Evolutionary conservation across 345 rosid genomes (phyloP).

Genomic region (Eucalyptus cladocalyx): DNA sequence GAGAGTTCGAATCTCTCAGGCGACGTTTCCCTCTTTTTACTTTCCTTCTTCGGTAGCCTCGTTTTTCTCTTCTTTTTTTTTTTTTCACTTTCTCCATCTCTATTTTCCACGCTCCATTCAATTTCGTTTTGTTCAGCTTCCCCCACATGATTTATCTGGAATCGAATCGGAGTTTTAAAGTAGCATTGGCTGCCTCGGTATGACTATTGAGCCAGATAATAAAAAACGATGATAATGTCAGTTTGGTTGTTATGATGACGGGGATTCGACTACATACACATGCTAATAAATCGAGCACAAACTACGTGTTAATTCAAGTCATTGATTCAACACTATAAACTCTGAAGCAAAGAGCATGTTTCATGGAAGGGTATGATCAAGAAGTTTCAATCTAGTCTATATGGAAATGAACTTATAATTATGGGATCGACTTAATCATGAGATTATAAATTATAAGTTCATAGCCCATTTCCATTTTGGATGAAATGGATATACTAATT

Average conservation of each 20-base stretch:
- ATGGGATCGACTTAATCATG: fast-evolving
- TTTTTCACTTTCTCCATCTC: neutral
- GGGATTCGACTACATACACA: neutral
- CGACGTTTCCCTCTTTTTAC: slow-evolving; percentile 5
- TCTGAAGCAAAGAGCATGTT: neutral
- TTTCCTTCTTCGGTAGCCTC: neutral
- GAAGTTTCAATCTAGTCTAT: fast-evolving
- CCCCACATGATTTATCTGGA: neutral
- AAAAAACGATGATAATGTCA: neutral
- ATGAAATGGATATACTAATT: too few relatives aligned
- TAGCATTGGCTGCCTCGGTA: neutral
- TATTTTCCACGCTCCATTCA: neutral
- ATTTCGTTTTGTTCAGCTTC: neutral
- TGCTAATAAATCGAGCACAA: neutral
- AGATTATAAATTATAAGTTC: too few relatives aligned
- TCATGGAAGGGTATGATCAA: neutral
- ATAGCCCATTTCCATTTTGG: neutral
- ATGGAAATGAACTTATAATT: neutral
- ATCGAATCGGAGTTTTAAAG: neutral
- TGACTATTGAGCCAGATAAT: fast-evolving
- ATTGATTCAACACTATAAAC: neutral
- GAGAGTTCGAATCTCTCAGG: slow-evolving; percentile 75
- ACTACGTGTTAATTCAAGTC: neutral
- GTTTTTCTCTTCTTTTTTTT: too few relatives aligned
- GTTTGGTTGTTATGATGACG: neutral